phyloP scores from a whole-genome alignment of 805 yeast species.

The Helenozyma baotianmanensis region DNA sequence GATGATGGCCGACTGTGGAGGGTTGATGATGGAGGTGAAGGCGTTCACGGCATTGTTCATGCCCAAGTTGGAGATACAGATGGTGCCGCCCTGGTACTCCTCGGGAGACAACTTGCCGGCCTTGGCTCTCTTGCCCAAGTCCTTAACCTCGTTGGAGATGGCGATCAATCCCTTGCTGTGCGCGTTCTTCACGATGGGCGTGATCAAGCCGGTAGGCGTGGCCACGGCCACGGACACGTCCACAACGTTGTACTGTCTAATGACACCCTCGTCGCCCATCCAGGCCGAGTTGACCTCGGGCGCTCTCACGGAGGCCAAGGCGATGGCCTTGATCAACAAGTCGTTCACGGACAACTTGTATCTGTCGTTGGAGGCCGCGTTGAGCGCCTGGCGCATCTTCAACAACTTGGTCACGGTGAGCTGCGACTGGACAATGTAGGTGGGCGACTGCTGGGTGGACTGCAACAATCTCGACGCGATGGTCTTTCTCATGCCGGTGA shows the following conservation, averaged over 20 bases:
- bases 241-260: slow-evolving; percentile 86
- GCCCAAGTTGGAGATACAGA: slow-evolving; percentile 97
- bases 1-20: slow-evolving; percentile 91
- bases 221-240: slow-evolving; percentile 99
- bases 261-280: slow-evolving; percentile 83
- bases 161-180: slow-evolving; percentile 79
- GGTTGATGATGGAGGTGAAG: slow-evolving; percentile 96
- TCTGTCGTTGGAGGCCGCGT: slow-evolving; percentile 77
- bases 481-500: slow-evolving; percentile 88
- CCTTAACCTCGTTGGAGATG: slow-evolving; percentile 83
- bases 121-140: slow-evolving; percentile 93
- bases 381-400: slow-evolving; percentile 87
- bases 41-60: slow-evolving; percentile 92
- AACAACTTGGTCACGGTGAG: slow-evolving; percentile 84
- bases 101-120: slow-evolving; percentile 89
- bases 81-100: slow-evolving; percentile 99
- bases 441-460: slow-evolving; percentile 84
- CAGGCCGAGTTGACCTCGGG: slow-evolving; percentile 94
- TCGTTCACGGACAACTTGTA: slow-evolving; percentile 93
- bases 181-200: slow-evolving; percentile 91
- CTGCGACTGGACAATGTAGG: slow-evolving; percentile 85
- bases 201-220: slow-evolving; percentile 93
- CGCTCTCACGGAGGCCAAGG: slow-evolving; percentile 82
- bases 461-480: slow-evolving; percentile 84
- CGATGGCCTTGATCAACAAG: slow-evolving; percentile 88